A percentile compares a stretch with the other conserved stretches of the same genome.
Evolutionary conservation across 2,329 filamentous ascomycete genomes (phyloP).

Genomic region (Monosporascus sp.): DNA sequence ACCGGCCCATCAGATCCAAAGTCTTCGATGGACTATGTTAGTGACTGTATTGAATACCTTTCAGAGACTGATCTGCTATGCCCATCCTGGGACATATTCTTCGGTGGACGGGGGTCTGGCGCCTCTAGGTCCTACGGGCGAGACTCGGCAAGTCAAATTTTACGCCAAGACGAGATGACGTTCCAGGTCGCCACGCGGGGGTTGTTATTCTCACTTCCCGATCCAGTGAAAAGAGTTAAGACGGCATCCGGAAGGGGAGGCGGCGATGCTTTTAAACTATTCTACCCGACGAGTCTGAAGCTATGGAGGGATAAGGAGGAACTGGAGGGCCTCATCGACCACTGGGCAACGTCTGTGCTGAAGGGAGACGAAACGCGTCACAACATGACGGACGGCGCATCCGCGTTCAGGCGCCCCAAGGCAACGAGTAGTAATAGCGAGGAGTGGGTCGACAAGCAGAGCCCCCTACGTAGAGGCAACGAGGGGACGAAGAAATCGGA

Average conservation of each 20-base stretch:
- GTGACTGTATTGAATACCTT: slow-evolving; percentile 78
- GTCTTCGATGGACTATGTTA: slow-evolving; percentile 70
- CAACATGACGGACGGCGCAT: slow-evolving; percentile 39
- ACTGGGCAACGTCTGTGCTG: slow-evolving; percentile 59
- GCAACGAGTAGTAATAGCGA: slow-evolving; percentile 16
- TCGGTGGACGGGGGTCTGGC: slow-evolving; percentile 51
- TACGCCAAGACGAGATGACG: slow-evolving; percentile 89
- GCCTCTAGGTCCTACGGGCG: slow-evolving; percentile 42
- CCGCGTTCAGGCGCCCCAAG: slow-evolving; percentile 42
- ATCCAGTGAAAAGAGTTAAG: slow-evolving; percentile 71
- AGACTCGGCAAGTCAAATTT: slow-evolving; percentile 61
- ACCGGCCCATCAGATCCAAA: slow-evolving; percentile 42
- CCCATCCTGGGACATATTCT: slow-evolving; percentile 64
- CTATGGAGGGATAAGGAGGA: slow-evolving; percentile 83
- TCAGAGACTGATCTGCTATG: slow-evolving; percentile 85
- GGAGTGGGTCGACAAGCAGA: slow-evolving; percentile 13
- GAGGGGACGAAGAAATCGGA: slow-evolving; percentile 17
- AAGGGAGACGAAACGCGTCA: slow-evolving; percentile 42
- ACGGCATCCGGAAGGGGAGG: slow-evolving; percentile 36
- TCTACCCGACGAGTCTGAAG: slow-evolving; percentile 79
- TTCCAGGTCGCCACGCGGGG: slow-evolving; percentile 89
- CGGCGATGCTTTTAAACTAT: slow-evolving; percentile 77
- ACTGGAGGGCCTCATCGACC: slow-evolving; percentile 64
- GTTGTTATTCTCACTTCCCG: slow-evolving; percentile 76
- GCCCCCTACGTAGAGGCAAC: slow-evolving; percentile 10